Conservation (phyloP, 257 asterid genomes). For the Galeopsis tetrahit region DNA sequence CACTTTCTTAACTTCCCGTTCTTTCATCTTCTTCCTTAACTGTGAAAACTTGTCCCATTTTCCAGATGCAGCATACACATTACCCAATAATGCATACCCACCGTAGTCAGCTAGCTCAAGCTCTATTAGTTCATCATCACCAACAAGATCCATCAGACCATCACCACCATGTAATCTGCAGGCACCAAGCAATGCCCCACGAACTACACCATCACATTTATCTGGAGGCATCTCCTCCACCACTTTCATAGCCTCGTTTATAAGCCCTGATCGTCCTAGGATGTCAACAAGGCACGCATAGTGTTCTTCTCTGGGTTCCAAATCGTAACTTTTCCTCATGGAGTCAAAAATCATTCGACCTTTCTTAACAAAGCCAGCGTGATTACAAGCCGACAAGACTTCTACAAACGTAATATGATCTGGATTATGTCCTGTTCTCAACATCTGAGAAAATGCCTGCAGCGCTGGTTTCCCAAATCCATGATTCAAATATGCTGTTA, state of each 20-base stretch:
- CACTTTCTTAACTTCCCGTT: conserved; percentile 51
- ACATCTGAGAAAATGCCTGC: conserved; percentile 59
- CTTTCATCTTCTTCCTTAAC: conserved; percentile 60
- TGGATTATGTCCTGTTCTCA: conserved; percentile 53
- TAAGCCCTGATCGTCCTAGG: conserved; percentile 49
- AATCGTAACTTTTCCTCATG: conserved; percentile 50
- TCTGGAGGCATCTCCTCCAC: conserved; percentile 56
- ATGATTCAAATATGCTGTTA: conserved; percentile 60
- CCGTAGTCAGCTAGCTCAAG: conserved; percentile 61
- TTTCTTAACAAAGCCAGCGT: conserved; percentile 65
- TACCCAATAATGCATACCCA: conserved; percentile 54
- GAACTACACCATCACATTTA: conserved; percentile 58
- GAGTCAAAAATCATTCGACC: conserved; percentile 62
- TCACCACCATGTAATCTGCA: conserved; percentile 60
- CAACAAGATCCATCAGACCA: conserved; percentile 44
- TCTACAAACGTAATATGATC: conserved; percentile 58
- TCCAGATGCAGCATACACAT: conserved; percentile 58
- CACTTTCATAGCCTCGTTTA: conserved; percentile 53
- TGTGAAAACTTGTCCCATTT: conserved; percentile 61
- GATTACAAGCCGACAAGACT: conserved; percentile 70
- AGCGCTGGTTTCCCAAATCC: conserved; percentile 57
- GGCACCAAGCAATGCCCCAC: conserved; percentile 64
- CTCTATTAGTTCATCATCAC: conserved; percentile 51
- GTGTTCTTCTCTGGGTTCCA: conserved; percentile 58
- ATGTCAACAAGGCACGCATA: conserved; percentile 51